phyloP scores from a whole-genome alignment of 2,329 filamentous ascomycete species.

The Ploettnerulaceae sp. region DNA sequence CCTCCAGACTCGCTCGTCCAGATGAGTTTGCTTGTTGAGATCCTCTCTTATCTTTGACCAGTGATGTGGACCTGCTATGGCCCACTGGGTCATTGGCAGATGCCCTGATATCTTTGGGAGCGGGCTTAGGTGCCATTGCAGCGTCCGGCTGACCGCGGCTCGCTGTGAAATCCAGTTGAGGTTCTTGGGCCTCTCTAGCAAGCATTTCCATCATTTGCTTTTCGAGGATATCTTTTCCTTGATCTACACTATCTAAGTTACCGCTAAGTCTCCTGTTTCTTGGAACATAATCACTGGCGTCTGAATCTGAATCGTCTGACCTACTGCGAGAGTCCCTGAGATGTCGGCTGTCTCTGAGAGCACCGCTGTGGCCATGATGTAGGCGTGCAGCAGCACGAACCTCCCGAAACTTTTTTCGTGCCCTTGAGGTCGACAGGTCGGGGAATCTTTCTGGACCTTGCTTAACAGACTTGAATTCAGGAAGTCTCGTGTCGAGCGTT shows the following conservation, averaged over 20 bases:
- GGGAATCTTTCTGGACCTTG: conserved; percentile 32
- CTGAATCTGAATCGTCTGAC: conserved; percentile 53
- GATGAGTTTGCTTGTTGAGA: conserved; percentile 22
- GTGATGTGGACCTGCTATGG: conserved; percentile 25
- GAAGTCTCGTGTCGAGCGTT: conserved; percentile 31
- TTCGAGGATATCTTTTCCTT: conserved; percentile 49
- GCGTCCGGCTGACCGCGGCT: conserved; percentile 16
- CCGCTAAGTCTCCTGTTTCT: conserved; percentile 39
- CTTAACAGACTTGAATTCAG: conserved; percentile 32
- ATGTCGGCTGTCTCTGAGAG: conserved; percentile 47
- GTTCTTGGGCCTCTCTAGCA: conserved; percentile 45
- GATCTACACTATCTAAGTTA: conserved; percentile 42
- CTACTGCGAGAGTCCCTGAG: conserved; percentile 48
- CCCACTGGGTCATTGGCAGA: conserved; percentile 8
- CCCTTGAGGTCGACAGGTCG: conserved; percentile 52
- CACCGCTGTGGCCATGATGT: conserved; percentile 52
- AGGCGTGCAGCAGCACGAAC: conserved; percentile 45
- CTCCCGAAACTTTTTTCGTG: conserved; percentile 55
- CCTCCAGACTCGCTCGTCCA: conserved; percentile 43
- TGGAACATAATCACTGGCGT: conserved; percentile 44
- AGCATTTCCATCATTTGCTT: conserved; percentile 60
- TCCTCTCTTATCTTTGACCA: conserved; percentile 21
- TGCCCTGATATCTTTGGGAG: conserved; percentile 12
- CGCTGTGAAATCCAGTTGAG: neutral
- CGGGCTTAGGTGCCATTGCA: conserved; percentile 11